phyloP scores from a whole-genome alignment of 75 land plant species.

The Azolla pinnata region DNA sequence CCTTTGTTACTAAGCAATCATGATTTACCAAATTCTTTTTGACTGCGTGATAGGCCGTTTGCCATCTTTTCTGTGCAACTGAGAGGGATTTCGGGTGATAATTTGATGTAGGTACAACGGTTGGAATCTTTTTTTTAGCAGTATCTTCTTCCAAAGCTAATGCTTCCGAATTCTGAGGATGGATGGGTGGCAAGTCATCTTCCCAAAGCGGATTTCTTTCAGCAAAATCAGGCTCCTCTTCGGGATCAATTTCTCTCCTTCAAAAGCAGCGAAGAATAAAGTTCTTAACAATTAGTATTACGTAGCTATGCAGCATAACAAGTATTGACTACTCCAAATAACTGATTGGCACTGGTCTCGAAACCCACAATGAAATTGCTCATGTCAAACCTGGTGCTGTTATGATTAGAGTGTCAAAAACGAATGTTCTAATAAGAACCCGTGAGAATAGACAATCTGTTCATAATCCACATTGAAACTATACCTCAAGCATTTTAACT shows the following conservation, averaged over 20 bases:
- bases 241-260: conserved; percentile 4
- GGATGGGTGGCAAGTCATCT: conserved; percentile 12
- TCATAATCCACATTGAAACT: too few species aligned
- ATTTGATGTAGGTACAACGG: too few species aligned
- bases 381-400: too few species aligned
- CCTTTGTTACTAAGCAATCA: too few species aligned
- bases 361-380: too few species aligned
- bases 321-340: background rate
- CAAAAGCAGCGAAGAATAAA: background rate
- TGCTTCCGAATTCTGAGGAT: background rate
- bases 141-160: background rate
- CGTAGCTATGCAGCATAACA: too few species aligned
- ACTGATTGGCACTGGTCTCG: too few species aligned
- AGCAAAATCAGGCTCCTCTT: conserved; percentile 9
- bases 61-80: conserved; percentile 5
- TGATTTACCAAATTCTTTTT: conserved; percentile 8
- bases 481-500: too few species aligned
- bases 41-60: conserved; percentile 4
- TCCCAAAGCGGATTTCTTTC: conserved; percentile 11
- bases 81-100: background rate
- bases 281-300: background rate
- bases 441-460: background rate
- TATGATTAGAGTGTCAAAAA: background rate
- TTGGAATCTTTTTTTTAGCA: background rate
- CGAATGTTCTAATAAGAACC: background rate